These are phyloP conservation scores for Biscogniauxia mediterranea DNA, from an alignment of 2,329 filamentous ascomycete species.

Conservation along the genomic window DNA sequence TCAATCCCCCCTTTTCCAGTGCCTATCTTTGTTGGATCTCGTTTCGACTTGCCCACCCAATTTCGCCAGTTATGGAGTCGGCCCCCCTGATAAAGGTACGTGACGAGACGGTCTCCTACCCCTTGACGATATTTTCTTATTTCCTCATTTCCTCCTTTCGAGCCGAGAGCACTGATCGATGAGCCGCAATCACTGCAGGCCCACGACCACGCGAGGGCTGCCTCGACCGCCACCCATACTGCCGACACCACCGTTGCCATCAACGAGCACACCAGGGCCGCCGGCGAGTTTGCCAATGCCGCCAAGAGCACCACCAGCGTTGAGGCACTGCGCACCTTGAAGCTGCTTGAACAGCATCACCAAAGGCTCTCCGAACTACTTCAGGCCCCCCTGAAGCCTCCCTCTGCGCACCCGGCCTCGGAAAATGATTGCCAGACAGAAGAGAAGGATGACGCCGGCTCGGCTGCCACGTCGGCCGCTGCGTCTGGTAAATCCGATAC, in stretches of 20 bases:
- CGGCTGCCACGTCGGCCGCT: constrained; percentile 22
- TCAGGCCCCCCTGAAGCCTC: constrained; percentile 61
- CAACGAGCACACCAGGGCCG: constrained; percentile 83
- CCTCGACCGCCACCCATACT: constrained; percentile 72
- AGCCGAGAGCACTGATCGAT: background rate
- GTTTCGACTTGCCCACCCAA: background rate
- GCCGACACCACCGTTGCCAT: constrained; percentile 77
- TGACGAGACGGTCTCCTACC: background rate
- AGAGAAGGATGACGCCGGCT: constrained; percentile 35
- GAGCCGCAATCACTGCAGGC: constrained; percentile 50
- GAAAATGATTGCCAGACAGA: constrained; percentile 37
- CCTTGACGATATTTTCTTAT: background rate
- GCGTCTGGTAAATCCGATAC: constrained; percentile 25
- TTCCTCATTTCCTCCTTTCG: constrained; percentile 1
- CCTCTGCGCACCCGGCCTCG: constrained; percentile 37
- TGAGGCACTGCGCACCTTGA: constrained; percentile 79
- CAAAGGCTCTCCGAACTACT: constrained; percentile 78
- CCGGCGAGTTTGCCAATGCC: constrained; percentile 82
- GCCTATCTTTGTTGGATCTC: background rate
- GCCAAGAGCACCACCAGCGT: constrained; percentile 65
- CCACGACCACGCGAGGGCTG: constrained; percentile 84
- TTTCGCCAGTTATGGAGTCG: background rate
- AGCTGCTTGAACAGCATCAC: constrained; percentile 85
- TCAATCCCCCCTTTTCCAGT: too few relatives aligned
- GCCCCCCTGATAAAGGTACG: constrained; percentile 63